Evolutionary conservation across 306 rosid species (phyloP).

Genomic region (Delonix regia): DNA sequence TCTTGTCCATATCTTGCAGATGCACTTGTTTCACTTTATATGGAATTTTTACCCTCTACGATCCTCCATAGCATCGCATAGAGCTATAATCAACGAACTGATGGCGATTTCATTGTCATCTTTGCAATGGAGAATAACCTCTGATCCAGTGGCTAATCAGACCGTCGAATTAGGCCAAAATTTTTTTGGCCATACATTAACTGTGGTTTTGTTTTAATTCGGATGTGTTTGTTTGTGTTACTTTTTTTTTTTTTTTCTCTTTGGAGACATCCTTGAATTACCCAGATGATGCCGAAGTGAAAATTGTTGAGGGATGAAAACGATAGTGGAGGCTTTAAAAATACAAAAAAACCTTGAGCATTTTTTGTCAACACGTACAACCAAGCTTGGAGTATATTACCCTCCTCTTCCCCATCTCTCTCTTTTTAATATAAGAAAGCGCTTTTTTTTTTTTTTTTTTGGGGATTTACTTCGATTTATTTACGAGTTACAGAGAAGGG

Average conservation of each 20-base stretch:
- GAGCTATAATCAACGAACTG: neutral
- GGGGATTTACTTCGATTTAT: neutral
- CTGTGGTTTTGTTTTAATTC: neutral
- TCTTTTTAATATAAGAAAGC: neutral
- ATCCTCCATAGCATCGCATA: too few relatives aligned
- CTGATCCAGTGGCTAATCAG: neutral
- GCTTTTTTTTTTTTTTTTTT: too few relatives aligned
- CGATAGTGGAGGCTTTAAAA: neutral
- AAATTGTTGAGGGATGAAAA: neutral
- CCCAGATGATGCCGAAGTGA: neutral
- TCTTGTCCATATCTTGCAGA: neutral
- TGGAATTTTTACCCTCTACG: too few relatives aligned
- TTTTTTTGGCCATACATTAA: neutral
- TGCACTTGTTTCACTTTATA: neutral
- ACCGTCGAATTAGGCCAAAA: neutral
- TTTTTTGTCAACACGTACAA: too few relatives aligned
- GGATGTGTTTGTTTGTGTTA: neutral
- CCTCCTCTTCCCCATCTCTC: too few relatives aligned
- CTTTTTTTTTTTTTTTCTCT: too few relatives aligned
- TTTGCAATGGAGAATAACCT: neutral
- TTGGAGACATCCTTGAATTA: neutral
- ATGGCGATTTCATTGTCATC: neutral
- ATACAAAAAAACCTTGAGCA: too few relatives aligned
- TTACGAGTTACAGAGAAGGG: neutral
- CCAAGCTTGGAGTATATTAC: too few relatives aligned